A percentile compares a stretch with the other conserved stretches of the same genome.
Evolutionary conservation across 2,329 filamentous ascomycete species (phyloP).

Genomic region (Fusarium secorum): DNA sequence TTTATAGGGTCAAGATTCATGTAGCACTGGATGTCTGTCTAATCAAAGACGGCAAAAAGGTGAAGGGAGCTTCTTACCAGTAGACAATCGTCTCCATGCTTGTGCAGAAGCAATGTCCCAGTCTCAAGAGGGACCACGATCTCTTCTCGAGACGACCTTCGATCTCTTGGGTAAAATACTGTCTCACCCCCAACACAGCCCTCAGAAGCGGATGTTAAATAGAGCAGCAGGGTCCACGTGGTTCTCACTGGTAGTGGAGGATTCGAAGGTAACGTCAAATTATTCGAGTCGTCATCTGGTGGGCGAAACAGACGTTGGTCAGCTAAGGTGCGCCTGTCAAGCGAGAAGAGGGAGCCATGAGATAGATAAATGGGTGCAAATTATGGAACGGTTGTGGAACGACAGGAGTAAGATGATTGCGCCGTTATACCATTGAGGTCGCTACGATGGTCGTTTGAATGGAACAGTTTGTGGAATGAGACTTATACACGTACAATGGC

Average conservation of each 20-base stretch:
- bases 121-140: conserved; percentile 78
- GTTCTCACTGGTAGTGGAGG: conserved; percentile 58
- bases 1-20: background rate
- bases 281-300: conserved; percentile 86
- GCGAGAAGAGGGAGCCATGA: background rate
- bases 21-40: background rate
- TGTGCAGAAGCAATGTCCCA: conserved; percentile 87
- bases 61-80: conserved; percentile 58
- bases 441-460: background rate
- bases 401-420: background rate
- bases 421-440: background rate
- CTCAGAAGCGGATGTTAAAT: conserved; percentile 77
- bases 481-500: conserved; percentile 73
- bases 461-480: background rate
- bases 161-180: conserved; percentile 83
- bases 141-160: conserved; percentile 65
- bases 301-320: background rate
- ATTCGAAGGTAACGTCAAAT: conserved; percentile 62
- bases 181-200: conserved; percentile 88
- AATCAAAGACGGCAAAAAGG: background rate
- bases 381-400: background rate
- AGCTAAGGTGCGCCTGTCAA: conserved; percentile 1
- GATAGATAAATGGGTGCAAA: background rate
- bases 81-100: conserved; percentile 88
- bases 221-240: conserved; percentile 91